These are phyloP conservation scores for Ilex aquifolium DNA, from an alignment of 257 asterid species.

Conservation along the genomic window DNA sequence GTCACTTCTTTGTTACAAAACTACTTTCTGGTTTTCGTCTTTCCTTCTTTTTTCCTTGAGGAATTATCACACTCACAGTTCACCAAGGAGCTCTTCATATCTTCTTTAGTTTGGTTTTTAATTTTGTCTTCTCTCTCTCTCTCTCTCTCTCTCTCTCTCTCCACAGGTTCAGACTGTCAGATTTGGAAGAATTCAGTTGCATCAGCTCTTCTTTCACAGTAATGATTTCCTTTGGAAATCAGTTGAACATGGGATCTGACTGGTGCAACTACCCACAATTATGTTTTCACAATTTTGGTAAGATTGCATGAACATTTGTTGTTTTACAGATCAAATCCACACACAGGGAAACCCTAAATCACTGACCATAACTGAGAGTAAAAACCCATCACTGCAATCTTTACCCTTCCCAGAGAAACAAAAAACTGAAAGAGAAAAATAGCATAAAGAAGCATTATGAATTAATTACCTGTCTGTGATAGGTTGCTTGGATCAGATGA, in stretches of 20 bases:
- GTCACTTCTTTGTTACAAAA: too few relatives aligned
- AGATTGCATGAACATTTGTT: constrained; percentile 2
- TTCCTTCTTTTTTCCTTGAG: background rate
- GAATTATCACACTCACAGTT: too few relatives aligned
- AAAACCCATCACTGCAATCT: constrained; percentile 12
- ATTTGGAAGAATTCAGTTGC: too few relatives aligned
- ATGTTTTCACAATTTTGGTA: background rate
- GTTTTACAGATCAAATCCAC: constrained; percentile 8
- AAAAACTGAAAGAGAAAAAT: constrained; percentile 10
- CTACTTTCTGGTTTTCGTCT: background rate
- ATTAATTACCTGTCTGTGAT: constrained; percentile 14
- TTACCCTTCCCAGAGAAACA: constrained; percentile 10
- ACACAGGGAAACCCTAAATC: constrained; percentile 24
- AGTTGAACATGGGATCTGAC: constrained; percentile 14
- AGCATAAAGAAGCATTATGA: constrained; percentile 1
- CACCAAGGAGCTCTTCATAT: too few relatives aligned
- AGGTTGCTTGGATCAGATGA: constrained; percentile 15
- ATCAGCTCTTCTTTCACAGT: too few relatives aligned
- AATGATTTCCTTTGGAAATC: background rate
- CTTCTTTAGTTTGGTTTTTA: too few relatives aligned
- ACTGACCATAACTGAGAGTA: constrained; percentile 5
- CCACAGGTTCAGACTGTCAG: too few relatives aligned
- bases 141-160: too few relatives aligned
- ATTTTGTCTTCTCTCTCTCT: too few relatives aligned
- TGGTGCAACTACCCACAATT: background rate